phyloP scores from a whole-genome alignment of 345 rosid genomes.

The Pelargonium nanum region DNA sequence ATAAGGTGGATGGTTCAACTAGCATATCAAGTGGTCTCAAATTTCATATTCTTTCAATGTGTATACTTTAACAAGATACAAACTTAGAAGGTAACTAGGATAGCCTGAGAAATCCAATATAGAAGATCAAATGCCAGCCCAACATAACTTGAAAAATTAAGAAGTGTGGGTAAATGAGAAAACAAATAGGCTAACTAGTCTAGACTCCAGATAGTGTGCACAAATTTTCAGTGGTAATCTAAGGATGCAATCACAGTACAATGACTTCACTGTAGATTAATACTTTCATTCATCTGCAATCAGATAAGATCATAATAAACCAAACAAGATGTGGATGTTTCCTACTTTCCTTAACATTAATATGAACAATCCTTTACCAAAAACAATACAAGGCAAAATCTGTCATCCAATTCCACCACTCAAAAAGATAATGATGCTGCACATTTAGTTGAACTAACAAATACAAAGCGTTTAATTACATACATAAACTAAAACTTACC shows the following conservation, averaged over 20 bases:
- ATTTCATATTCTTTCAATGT: too few relatives aligned
- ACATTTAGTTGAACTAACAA: not conserved
- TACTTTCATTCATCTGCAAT: not conserved
- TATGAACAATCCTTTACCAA: not conserved
- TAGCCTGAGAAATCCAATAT: slow-evolving; percentile 9
- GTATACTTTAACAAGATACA: slow-evolving; percentile 2
- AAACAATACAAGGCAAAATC: not conserved
- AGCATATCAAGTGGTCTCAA: too few relatives aligned
- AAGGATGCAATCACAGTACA: not conserved
- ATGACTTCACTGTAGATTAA: not conserved
- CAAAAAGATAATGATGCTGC: not conserved
- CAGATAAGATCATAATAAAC: not conserved
- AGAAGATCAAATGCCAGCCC: not conserved
- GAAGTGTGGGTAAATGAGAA: too few relatives aligned
- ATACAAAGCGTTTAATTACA: not conserved
- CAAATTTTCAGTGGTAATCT: not conserved
- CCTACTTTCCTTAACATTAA: not conserved
- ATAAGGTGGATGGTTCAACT: too few relatives aligned
- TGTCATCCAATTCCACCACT: not conserved
- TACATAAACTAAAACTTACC: slow-evolving; percentile 30
- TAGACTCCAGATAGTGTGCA: not conserved
- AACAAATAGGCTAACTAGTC: not conserved
- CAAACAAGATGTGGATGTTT: not conserved
- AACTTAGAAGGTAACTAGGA: not conserved
- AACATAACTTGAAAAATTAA: not conserved